Percentiles rank a stretch among this genome's conserved stretches.
These are phyloP conservation scores for Teunomyces funiuensis DNA, from an alignment of 805 yeast species.

Conservation along the genomic window DNA sequence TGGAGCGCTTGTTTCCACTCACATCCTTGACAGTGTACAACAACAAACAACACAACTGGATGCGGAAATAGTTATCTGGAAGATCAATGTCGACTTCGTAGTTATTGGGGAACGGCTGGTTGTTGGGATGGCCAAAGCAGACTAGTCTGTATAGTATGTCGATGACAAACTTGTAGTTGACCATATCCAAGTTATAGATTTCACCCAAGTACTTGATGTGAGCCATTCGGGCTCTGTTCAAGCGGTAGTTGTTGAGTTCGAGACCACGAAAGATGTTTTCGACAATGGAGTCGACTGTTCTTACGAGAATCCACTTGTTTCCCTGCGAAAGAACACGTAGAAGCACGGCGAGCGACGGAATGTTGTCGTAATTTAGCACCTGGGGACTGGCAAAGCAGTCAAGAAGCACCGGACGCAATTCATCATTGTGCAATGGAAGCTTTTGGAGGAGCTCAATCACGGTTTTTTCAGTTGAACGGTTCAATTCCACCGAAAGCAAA, in stretches of 20 bases:
- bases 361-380: slow-evolving; percentile 55
- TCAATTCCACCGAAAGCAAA: slow-evolving; percentile 54
- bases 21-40: slow-evolving; percentile 18
- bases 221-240: slow-evolving; percentile 61
- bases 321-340: slow-evolving; percentile 50
- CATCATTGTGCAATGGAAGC: slow-evolving; percentile 47
- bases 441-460: slow-evolving; percentile 33
- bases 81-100: slow-evolving; percentile 51
- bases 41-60: slow-evolving; percentile 48
- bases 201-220: slow-evolving; percentile 61
- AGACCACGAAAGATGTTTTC: slow-evolving; percentile 67
- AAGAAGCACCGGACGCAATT: slow-evolving; percentile 29
- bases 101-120: slow-evolving; percentile 53
- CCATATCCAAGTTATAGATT: slow-evolving; percentile 47
- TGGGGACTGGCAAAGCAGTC: slow-evolving; percentile 60
- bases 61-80: slow-evolving; percentile 69
- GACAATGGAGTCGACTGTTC: slow-evolving; percentile 58
- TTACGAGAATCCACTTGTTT: slow-evolving; percentile 41
- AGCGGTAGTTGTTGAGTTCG: slow-evolving; percentile 60
- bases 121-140: slow-evolving; percentile 63
- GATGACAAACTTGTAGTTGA: slow-evolving; percentile 47
- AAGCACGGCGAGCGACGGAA: slow-evolving; percentile 24
- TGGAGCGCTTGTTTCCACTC: slow-evolving; percentile 6
- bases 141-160: slow-evolving; percentile 57
- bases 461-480: slow-evolving; percentile 22